Percentiles rank a stretch among this genome's conserved stretches.
These are phyloP conservation scores for Beauveria sp. DNA, from an alignment of 2,329 filamentous ascomycete species.

Conservation along the genomic window DNA sequence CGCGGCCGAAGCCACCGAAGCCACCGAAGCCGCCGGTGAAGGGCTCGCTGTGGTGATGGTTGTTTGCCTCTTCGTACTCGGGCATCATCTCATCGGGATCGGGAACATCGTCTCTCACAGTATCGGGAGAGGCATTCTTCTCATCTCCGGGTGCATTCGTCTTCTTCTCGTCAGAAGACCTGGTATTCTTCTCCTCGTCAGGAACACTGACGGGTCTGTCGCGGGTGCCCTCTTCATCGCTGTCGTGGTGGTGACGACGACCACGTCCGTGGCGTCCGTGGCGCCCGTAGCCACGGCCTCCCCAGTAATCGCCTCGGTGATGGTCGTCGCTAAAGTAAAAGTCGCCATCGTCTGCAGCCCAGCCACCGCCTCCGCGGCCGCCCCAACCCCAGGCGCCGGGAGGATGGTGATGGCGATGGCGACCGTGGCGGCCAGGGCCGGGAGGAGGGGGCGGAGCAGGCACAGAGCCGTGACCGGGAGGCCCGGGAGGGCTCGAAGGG, in stretches of 20 bases:
- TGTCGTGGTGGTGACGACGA: conserved; percentile 11
- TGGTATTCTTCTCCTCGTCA: conserved; percentile 17
- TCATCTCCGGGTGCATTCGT: conserved; percentile 18
- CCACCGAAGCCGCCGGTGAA: conserved; percentile 15
- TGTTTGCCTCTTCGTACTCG: conserved; percentile 20
- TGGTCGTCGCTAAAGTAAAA: neutral
- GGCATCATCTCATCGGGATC: conserved; percentile 26
- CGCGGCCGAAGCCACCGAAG: conserved; percentile 17
- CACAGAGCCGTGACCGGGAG: neutral
- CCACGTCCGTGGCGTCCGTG: conserved; percentile 12
- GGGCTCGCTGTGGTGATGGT: conserved; percentile 1
- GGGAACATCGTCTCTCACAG: conserved; percentile 20
- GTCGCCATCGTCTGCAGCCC: conserved; percentile 8
- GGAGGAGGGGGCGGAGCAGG: neutral
- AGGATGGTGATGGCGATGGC: conserved; percentile 14
- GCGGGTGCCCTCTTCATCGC: conserved; percentile 13
- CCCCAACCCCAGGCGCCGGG: conserved; percentile 13
- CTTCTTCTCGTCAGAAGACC: conserved; percentile 17
- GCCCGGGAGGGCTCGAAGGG: conserved; percentile 13
- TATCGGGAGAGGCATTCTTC: conserved; percentile 29
- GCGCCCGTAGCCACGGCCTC: conserved; percentile 10
- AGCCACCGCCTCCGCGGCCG: neutral
- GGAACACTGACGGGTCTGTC: conserved; percentile 16
- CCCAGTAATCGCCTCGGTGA: neutral
- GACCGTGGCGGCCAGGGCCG: conserved; percentile 11